Base-by-base conservation (phyloP, 2,329 filamentous ascomycete species). In the Fusarium odoratissimum region DNA sequence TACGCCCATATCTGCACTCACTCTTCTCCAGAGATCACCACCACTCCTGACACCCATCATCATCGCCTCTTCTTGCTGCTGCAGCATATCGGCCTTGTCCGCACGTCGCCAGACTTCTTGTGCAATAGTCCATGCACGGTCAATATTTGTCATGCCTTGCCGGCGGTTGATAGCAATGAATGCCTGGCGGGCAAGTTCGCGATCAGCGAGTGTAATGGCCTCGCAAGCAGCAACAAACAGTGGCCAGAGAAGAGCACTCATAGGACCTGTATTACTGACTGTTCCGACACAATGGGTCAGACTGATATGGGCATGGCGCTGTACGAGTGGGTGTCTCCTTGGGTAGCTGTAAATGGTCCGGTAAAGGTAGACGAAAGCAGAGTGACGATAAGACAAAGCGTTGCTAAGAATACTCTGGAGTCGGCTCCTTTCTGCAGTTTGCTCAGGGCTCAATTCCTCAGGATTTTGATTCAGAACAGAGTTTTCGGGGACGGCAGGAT, bases 111-210 rank as follows among this genome's bases (percentile, higher is more conserved):
- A 92, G 14, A 92, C 86, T 77, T 91, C 89, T 72, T 87, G 84
- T 7, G 90, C 86, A 40, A 92, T 87, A 17, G 84, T 84, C 88
- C 89, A 90, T 7, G 89, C 87, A 67, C 88, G 84, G 69, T 85
- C 85, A 64, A 92, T 91, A 74, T 92, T 92, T 23, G 85, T 86
- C 90, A 91, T 91, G 25, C 90, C 89, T 77, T 91, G 90, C 23
- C 89, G 81, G 59, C 82, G 84, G 64, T 88, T 86, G 13, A 90
- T 83, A 9, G 86, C 86, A 8, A 80, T 77, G 74, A 91, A 91
- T 1, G 87, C 83, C 60, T 82, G 81, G 31, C 83, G 79, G 8
- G 89, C 88, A 23, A 89, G 79, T 10, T 82, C 82, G 21, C 89
- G 82, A 76, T 92, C 89, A 13, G 81, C 82, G 3, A 78, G 73